Percentiles rank a stretch among this genome's conserved stretches.
phyloP scores from a whole-genome alignment of 306 rosid genomes.

The Adenanthera pavonina region DNA sequence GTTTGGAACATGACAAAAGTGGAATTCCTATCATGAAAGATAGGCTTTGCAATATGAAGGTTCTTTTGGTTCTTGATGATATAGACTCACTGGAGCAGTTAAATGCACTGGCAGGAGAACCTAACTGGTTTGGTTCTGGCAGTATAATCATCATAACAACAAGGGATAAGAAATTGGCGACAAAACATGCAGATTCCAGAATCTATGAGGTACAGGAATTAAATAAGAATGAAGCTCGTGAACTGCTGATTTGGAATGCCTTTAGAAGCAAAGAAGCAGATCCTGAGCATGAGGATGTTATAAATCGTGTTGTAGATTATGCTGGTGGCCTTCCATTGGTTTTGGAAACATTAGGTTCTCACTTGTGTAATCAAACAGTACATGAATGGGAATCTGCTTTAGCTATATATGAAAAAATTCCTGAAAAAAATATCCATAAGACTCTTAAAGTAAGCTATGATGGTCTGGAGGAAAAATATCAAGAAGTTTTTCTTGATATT shows the following conservation, averaged over 20 bases:
- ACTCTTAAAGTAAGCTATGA: slow-evolving; percentile 1
- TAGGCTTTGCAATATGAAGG: not conserved
- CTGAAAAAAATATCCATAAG: not conserved
- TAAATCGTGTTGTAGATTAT: not conserved
- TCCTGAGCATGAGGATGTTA: not conserved
- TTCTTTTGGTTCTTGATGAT: not conserved
- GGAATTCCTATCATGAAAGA: not conserved
- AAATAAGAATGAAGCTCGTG: not conserved
- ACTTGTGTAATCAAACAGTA: not conserved
- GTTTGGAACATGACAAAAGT: not conserved
- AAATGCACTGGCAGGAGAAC: not conserved
- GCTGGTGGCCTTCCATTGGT: not conserved
- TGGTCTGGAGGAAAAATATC: not conserved
- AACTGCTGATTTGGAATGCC: not conserved
- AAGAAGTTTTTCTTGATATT: not conserved
- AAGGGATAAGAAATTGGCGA: not conserved
- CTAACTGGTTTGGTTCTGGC: not conserved
- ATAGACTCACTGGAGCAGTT: not conserved
- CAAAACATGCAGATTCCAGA: not conserved
- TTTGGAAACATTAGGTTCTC: not conserved
- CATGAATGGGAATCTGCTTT: not conserved
- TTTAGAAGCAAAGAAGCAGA: not conserved
- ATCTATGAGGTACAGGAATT: not conserved
- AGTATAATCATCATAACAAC: not conserved
- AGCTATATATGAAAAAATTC: not conserved